phyloP scores from a whole-genome alignment of 2,329 filamentous ascomycete genomes.

The Cladosporium austrohemisphaericum region DNA sequence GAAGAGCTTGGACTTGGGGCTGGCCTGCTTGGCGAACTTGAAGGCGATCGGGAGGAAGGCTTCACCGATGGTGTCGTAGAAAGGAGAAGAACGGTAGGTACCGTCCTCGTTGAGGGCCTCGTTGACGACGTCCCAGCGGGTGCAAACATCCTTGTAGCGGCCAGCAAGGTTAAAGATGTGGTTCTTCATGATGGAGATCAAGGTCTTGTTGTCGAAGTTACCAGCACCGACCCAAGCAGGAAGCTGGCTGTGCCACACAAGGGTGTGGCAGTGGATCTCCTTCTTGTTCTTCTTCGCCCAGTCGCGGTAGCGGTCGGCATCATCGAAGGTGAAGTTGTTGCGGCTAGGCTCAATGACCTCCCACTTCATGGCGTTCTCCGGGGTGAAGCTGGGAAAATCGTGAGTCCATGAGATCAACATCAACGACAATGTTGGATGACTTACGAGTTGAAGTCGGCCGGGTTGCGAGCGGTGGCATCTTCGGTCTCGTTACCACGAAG shows the following conservation, averaged over 20 bases:
- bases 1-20: conserved; percentile 25
- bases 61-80: conserved; percentile 28
- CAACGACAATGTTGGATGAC: conserved; percentile 18
- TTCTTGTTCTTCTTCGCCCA: conserved; percentile 36
- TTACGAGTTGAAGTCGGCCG: conserved; percentile 19
- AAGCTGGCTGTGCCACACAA: conserved; percentile 42
- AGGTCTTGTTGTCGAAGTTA: conserved; percentile 37
- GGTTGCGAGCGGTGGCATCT: conserved; percentile 23
- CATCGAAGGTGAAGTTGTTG: conserved; percentile 34
- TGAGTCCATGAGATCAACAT: conserved; percentile 15
- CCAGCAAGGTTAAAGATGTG: conserved; percentile 40
- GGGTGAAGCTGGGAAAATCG: conserved; percentile 29
- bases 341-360: conserved; percentile 37
- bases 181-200: conserved; percentile 40
- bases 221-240: conserved; percentile 38
- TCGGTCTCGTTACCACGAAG: conserved; percentile 29
- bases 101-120: conserved; percentile 24
- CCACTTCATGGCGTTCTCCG: conserved; percentile 41
- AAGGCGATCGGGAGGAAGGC: conserved; percentile 29
- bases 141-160: conserved; percentile 39
- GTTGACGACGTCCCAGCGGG: conserved; percentile 33
- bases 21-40: conserved; percentile 22
- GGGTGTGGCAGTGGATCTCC: conserved; percentile 39
- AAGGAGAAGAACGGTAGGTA: conserved; percentile 26
- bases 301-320: conserved; percentile 34